Base-by-base conservation (phyloP, 495 filamentous ascomycete species). In the Glutinoglossum americanum region DNA sequence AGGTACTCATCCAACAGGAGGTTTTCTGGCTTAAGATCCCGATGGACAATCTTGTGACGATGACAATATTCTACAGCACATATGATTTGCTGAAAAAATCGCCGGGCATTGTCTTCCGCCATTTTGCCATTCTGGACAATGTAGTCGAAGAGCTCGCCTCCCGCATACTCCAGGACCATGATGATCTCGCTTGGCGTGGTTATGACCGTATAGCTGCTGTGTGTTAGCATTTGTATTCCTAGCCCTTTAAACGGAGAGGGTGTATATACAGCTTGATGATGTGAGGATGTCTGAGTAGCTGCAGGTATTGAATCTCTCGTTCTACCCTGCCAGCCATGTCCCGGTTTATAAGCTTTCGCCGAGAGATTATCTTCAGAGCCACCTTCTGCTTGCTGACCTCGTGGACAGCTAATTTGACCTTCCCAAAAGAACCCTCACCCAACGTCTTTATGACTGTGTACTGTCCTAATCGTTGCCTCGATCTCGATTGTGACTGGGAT, bases 11-110 rank as follows among this genome's bases (percentile, higher is more conserved):
- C 92, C 60, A 98, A 80, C 48, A 98, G 76, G 27, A 98, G 72
- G 67, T 98, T 98, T 76, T 98, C 92, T 6, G 92, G 92, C 67
- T 98, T 98, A 61, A 98, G 72, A 69, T 98, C 92, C 68, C 92
- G 83, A 69, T 98, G 92, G 15, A 96, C 92, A 62, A 98, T 95
- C 70, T 97, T 97, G 72, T 98, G 93, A 60, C 92, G 79, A 70
- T 98, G 92, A 69, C 92, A 98, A 70, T 98, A 98, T 66, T 98
- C 92, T 55, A 98, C 93, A 21, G 92, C 93, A 65, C 90, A 94
- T n/a, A 96, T 87, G 64, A 98, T 98, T 69, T 98, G 92, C 67
- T 98, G 92, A 70, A 98, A 98, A 72, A 98, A 97, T 62, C 89
- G 85, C 51, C 92, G 80, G 45, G 93, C 92, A 62, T 89, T 81